Conservation (phyloP, 805 yeast genomes). For the Candida sithepensis region DNA sequence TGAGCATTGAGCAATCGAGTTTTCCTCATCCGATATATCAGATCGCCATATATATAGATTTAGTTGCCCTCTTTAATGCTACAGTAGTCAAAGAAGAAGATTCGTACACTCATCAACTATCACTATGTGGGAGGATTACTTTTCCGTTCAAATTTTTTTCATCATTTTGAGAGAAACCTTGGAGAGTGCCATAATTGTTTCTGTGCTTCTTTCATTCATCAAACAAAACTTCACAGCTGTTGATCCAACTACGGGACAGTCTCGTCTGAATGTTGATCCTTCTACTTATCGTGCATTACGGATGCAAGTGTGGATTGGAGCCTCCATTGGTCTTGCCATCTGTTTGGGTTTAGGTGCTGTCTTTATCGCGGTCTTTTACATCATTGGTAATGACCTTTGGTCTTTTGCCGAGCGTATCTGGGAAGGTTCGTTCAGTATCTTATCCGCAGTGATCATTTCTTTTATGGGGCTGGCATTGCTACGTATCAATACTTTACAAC, state of each 20-base stretch:
- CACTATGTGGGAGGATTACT: conserved; percentile 42
- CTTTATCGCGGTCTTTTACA: conserved; percentile 67
- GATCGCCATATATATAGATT: no score
- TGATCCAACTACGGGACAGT: conserved; percentile 26
- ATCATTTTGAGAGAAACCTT: conserved; percentile 70
- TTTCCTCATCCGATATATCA: no score
- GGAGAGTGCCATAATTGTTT: conserved; percentile 72
- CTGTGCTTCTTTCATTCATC: conserved; percentile 68
- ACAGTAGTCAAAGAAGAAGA: no score
- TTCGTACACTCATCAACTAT: no score
- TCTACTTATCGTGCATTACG: conserved; percentile 42
- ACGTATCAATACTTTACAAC: conserved; percentile 74
- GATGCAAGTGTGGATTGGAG: conserved; percentile 81
- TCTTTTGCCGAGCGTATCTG: conserved; percentile 81
- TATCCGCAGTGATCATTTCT: conserved; percentile 77
- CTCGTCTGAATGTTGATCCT: conserved; percentile 29
- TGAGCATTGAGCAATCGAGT: no score
- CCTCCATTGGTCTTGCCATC: conserved; percentile 61
- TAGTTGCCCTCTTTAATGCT: no score
- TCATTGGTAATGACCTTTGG: conserved; percentile 84
- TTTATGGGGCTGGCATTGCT: conserved; percentile 83
- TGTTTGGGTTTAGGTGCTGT: conserved; percentile 72
- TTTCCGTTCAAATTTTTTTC: conserved; percentile 71
- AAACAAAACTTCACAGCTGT: conserved; percentile 50
- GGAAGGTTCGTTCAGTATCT: conserved; percentile 79